Evolutionary conservation across 129 eudicot species (phyloP).

Genomic region (Saposhnikovia divaricata): DNA sequence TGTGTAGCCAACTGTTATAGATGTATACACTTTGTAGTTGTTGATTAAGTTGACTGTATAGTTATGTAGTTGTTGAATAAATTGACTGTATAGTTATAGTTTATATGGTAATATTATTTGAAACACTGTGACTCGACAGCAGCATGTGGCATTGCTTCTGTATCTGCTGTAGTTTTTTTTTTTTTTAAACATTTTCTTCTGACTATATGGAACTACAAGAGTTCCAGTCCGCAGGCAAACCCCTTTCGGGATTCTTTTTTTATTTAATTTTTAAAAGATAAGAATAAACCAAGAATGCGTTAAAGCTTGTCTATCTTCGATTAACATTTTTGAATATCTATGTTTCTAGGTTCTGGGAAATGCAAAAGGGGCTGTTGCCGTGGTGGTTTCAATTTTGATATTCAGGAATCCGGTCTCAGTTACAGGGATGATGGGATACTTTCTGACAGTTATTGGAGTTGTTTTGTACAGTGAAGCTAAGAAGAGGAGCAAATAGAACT

Average conservation of each 20-base stretch:
- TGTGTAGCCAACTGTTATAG: neutral
- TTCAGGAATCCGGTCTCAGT: conserved; percentile 21
- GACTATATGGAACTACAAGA: neutral
- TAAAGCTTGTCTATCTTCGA: neutral
- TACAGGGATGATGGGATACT: conserved; percentile 25
- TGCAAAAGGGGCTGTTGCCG: conserved; percentile 26
- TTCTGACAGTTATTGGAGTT: conserved; percentile 22
- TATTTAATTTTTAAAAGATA: neutral
- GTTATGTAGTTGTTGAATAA: too few relatives aligned
- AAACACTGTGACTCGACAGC: neutral
- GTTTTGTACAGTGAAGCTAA: conserved; percentile 24
- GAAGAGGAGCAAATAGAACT: conserved; percentile 17
- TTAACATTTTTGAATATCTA: neutral
- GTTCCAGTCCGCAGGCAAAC: neutral
- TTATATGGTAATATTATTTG: neutral
- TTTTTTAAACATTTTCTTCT: neutral
- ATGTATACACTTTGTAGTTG: neutral
- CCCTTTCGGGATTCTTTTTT: neutral
- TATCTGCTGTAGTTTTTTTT: neutral
- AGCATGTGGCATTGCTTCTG: too few relatives aligned
- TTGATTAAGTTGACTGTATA: neutral
- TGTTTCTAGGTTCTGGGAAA: conserved; percentile 19
- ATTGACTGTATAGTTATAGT: neutral
- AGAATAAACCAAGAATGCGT: neutral
- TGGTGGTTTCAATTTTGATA: conserved; percentile 19